A percentile compares a stretch with the other conserved stretches of the same genome.
phyloP scores from a whole-genome alignment of 768 basidiomycete species.

The Lactarius quietus region DNA sequence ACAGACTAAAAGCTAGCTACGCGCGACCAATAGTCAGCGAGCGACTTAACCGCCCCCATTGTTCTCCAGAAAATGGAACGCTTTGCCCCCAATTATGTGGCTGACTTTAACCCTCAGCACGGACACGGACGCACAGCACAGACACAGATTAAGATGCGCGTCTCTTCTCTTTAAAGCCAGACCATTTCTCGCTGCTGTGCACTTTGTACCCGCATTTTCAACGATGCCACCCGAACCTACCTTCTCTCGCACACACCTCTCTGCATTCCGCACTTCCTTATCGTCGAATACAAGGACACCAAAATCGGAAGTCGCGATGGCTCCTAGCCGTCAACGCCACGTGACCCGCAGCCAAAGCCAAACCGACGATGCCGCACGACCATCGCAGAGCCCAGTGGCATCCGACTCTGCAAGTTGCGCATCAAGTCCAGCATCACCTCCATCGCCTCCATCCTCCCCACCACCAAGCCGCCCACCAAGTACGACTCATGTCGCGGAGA shows the following conservation, averaged over 20 bases:
- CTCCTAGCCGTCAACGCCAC: background rate
- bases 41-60: constrained; percentile 12
- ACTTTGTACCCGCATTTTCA: background rate
- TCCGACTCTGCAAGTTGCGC: background rate
- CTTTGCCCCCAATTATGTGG: constrained; percentile 9
- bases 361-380: background rate
- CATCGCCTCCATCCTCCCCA: background rate
- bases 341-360: background rate
- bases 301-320: background rate
- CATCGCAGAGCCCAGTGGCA: background rate
- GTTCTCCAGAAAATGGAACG: constrained; percentile 8
- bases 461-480: constrained; percentile 1
- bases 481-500: background rate
- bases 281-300: background rate
- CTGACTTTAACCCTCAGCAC: no score
- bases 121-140: background rate
- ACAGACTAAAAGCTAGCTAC: background rate
- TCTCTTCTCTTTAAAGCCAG: constrained; percentile 8
- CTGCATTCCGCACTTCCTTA: background rate
- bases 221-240: background rate
- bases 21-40: background rate
- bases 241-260: background rate
- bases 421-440: background rate
- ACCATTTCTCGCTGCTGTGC: background rate
- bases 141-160: background rate